Evolutionary conservation across 495 filamentous ascomycete genomes (phyloP).

Genomic region (Talaromyces ruber): DNA sequence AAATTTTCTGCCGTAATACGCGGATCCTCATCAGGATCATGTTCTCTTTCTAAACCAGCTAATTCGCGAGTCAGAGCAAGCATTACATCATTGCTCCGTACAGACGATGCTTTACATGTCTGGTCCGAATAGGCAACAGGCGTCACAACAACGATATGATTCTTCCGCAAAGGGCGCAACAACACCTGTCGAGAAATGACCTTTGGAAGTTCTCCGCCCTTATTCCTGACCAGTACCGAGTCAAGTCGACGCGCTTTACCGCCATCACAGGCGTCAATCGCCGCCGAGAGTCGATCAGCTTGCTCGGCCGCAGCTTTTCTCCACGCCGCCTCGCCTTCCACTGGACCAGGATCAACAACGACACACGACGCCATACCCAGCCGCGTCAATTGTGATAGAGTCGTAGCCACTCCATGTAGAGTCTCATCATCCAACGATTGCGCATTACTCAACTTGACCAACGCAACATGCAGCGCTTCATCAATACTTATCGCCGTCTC

Average conservation of each 20-base stretch:
- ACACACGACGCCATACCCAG: slow-evolving; percentile 76
- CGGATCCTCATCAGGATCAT: slow-evolving; percentile 40
- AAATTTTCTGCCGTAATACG: slow-evolving; percentile 33
- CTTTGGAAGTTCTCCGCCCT: slow-evolving; percentile 19
- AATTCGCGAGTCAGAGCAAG: slow-evolving; percentile 67
- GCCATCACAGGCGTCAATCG: slow-evolving; percentile 58
- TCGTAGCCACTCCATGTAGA: slow-evolving; percentile 69
- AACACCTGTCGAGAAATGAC: slow-evolving; percentile 53
- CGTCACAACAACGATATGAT: slow-evolving; percentile 71
- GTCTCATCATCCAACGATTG: slow-evolving; percentile 58
- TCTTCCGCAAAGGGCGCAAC: slow-evolving; percentile 59
- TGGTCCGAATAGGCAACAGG: slow-evolving; percentile 59
- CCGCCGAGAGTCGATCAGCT: slow-evolving; percentile 62
- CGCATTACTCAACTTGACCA: slow-evolving; percentile 75
- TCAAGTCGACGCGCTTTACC: slow-evolving; percentile 62
- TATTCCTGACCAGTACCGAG: slow-evolving; percentile 44
- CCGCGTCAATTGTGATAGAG: slow-evolving; percentile 69
- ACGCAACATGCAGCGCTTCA: slow-evolving; percentile 64
- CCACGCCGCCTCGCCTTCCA: slow-evolving; percentile 22
- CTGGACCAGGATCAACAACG: slow-evolving; percentile 61
- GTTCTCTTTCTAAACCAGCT: slow-evolving; percentile 41
- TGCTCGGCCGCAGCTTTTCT: slow-evolving; percentile 48
- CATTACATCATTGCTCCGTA: slow-evolving; percentile 58
- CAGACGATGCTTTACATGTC: slow-evolving; percentile 42
- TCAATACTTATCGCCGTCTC: slow-evolving; percentile 10